Evolutionary conservation across 2,329 filamentous ascomycete species (phyloP).

Genomic region (Sarocladium oryzae): DNA sequence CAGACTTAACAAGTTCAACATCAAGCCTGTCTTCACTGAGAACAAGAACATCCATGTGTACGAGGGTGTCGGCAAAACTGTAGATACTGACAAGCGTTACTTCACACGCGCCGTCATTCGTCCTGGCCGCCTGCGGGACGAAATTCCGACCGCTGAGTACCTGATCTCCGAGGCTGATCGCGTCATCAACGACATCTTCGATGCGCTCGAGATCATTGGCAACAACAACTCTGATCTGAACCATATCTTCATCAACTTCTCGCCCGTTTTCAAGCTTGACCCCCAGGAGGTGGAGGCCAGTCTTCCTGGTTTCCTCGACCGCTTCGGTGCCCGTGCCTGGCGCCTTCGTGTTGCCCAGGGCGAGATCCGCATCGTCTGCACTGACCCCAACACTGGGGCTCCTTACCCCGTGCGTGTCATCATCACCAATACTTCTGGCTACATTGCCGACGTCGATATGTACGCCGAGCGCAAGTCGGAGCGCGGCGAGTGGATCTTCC

Average conservation of each 20-base stretch:
- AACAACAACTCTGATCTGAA: constrained; percentile 99
- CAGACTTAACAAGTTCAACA: constrained; percentile 92
- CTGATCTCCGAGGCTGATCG: constrained; percentile 95
- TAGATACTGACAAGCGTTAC: constrained; percentile 96
- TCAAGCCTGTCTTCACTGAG: constrained; percentile 97
- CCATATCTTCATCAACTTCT: constrained; percentile 99
- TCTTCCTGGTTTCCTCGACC: constrained; percentile 89
- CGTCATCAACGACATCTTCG: constrained; percentile 94
- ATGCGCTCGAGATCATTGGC: constrained; percentile 95
- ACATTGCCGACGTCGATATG: constrained; percentile 94
- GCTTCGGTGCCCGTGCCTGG: constrained; percentile 93
- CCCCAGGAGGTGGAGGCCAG: constrained; percentile 88
- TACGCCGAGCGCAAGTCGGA: constrained; percentile 98
- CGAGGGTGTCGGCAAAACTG: constrained; percentile 89
- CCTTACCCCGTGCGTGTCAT: constrained; percentile 91
- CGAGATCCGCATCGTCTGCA: constrained; percentile 98
- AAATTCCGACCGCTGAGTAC: constrained; percentile 98
- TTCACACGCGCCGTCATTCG: constrained; percentile 95
- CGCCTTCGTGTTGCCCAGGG: constrained; percentile 93
- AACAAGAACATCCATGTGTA: constrained; percentile 99
- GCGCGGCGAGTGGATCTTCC: constrained; percentile 97
- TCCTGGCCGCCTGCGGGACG: constrained; percentile 87
- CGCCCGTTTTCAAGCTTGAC: constrained; percentile 86
- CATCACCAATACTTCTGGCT: constrained; percentile 97
- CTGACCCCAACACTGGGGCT: constrained; percentile 73